Evolutionary conservation across 1,284 basidiomycete species (phyloP).

Genomic region (Cerioporus squamosus): DNA sequence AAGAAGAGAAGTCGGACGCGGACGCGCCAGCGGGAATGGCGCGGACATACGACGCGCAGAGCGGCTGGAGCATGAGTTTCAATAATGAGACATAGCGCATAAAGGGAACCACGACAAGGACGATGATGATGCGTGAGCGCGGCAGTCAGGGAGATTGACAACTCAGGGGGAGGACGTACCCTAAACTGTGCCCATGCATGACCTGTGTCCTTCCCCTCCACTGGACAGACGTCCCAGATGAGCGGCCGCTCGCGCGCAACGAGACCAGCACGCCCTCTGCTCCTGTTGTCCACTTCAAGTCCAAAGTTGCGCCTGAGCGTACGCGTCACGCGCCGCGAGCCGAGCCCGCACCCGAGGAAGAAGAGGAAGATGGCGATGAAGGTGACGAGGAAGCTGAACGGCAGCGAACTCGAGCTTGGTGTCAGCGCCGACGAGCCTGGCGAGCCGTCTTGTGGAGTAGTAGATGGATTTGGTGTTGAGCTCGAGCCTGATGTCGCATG

Average conservation of each 20-base stretch:
- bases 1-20: slow-evolving; percentile 12
- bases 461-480: not conserved
- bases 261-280: not conserved
- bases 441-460: not conserved
- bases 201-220: not conserved
- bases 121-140: too few relatives aligned
- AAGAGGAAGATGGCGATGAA: slow-evolving; percentile 62
- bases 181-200: slow-evolving; percentile 20
- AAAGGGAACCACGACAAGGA: too few relatives aligned
- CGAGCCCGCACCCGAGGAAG: slow-evolving; percentile 59
- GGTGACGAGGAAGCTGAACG: slow-evolving; percentile 65
- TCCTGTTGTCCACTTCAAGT: slow-evolving; percentile 9
- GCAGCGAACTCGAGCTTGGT: slow-evolving; percentile 28
- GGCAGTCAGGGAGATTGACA: too few relatives aligned
- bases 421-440: not conserved
- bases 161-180: slow-evolving; percentile 17
- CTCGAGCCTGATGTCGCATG: too few relatives aligned
- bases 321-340: slow-evolving; percentile 45
- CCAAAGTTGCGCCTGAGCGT: slow-evolving; percentile 27
- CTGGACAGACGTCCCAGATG: slow-evolving; percentile 27
- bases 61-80: slow-evolving; percentile 23
- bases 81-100: too few relatives aligned
- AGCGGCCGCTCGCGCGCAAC: slow-evolving; percentile 11
- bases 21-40: not conserved
- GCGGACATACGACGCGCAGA: slow-evolving; percentile 25